phyloP scores from a whole-genome alignment of 2,329 filamentous ascomycete species.

The Talaromyces sp. region DNA sequence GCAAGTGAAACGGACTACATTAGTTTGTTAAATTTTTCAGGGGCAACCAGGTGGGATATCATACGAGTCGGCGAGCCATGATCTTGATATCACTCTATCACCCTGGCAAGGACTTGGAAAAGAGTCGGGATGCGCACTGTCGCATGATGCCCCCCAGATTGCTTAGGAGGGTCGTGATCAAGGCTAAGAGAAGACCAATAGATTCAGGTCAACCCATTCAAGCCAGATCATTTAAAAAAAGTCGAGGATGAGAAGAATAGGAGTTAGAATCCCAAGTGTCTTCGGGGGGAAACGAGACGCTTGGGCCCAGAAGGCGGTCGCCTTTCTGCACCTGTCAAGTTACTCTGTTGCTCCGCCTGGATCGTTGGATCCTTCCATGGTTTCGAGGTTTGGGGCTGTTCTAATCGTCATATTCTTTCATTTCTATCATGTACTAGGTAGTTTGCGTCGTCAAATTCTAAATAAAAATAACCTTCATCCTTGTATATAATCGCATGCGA shows the following conservation, averaged over 20 bases:
- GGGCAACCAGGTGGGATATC: conserved; percentile 10
- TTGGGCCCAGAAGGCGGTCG: conserved; percentile 35
- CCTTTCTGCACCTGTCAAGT: conserved; percentile 22
- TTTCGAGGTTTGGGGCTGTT: neutral
- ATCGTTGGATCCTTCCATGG: neutral
- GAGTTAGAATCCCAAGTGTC: conserved; percentile 6
- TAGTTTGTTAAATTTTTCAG: neutral
- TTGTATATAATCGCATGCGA: neutral
- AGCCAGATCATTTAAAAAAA: conserved; percentile 17
- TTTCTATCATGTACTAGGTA: neutral
- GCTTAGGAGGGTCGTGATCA: conserved; percentile 5
- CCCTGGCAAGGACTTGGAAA: conserved; percentile 34
- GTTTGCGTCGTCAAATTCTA: neutral
- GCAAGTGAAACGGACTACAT: conserved; percentile 13
- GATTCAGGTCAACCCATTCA: conserved; percentile 34
- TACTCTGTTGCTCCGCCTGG: conserved; percentile 9
- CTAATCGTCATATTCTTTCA: neutral
- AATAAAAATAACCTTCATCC: neutral
- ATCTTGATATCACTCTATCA: conserved; percentile 33
- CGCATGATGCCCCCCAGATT: conserved; percentile 35
- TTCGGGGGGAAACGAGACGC: conserved; percentile 18
- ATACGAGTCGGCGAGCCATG: conserved; percentile 50
- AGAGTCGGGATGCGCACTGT: conserved; percentile 27
- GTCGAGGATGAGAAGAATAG: conserved; percentile 10
- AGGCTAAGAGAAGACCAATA: conserved; percentile 31